phyloP scores from a whole-genome alignment of 2,329 filamentous ascomycete genomes.

The Geoglossum cookeanum region DNA sequence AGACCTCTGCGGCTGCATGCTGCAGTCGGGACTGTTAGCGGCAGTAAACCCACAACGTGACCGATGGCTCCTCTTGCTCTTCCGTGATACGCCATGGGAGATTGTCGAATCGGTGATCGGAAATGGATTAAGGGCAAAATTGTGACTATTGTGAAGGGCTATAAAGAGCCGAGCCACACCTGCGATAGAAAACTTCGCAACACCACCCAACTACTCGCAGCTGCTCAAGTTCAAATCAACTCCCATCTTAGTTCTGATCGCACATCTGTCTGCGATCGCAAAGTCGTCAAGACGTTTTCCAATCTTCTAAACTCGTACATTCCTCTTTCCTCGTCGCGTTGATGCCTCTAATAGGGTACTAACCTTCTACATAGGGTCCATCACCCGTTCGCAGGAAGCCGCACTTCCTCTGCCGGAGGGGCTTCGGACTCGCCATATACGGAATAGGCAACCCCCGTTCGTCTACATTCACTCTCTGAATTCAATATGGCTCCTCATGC shows the following conservation, averaged over 20 bases:
- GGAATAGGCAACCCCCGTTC: constrained; percentile 21
- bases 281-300: constrained; percentile 88
- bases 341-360: background rate
- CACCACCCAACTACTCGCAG: background rate
- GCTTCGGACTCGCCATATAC: constrained; percentile 40
- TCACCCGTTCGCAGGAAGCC: constrained; percentile 91
- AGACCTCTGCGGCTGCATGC: background rate
- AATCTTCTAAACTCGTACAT: constrained; percentile 93
- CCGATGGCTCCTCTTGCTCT: background rate
- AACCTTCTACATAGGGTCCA: constrained; percentile 43
- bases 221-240: background rate
- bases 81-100: background rate
- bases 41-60: no score
- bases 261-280: constrained; percentile 8
- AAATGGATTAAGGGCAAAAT: background rate
- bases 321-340: background rate
- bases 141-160: background rate
- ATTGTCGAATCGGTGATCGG: background rate
- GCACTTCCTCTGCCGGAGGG: constrained; percentile 72
- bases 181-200: background rate
- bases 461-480: constrained; percentile 13
- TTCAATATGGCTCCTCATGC: constrained; percentile 85
- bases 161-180: constrained; percentile 3
- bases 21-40: background rate
- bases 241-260: background rate